A percentile compares a stretch with the other conserved stretches of the same genome.
Evolutionary conservation across 1,284 basidiomycete genomes (phyloP).

Genomic region (Apiotrichum akiyoshidainum): DNA sequence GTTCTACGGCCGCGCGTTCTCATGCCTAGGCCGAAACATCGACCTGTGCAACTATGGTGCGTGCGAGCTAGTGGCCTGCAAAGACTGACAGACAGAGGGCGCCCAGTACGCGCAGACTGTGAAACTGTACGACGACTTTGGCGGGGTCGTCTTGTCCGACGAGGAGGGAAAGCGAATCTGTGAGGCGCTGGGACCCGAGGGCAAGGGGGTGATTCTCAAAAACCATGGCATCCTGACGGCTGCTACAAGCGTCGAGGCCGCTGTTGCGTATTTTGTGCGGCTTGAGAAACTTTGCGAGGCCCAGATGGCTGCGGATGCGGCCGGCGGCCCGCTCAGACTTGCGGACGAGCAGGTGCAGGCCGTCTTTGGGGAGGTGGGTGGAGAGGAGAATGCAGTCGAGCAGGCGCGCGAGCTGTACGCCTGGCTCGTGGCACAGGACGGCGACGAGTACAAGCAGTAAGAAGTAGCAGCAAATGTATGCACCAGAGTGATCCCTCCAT

Average conservation of each 20-base stretch:
- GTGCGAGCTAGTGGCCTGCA: background rate
- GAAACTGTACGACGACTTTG: conserved; percentile 42
- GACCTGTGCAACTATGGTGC: conserved; percentile 58
- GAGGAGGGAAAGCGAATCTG: conserved; percentile 49
- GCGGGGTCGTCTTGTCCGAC: conserved; percentile 49
- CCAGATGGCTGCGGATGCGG: conserved; percentile 34
- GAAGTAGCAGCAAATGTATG: too few species aligned
- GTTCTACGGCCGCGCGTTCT: conserved; percentile 62
- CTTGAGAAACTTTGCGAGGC: conserved; percentile 34
- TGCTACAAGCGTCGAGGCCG: conserved; percentile 28
- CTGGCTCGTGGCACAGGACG: conserved; percentile 19
- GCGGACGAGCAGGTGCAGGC: conserved; percentile 57
- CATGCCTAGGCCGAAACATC: conserved; percentile 59
- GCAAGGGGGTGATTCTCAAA: conserved; percentile 45
- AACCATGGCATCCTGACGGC: conserved; percentile 41
- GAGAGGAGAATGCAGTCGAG: conserved; percentile 46
- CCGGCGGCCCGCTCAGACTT: conserved; percentile 54
- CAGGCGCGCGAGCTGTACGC: conserved; percentile 26
- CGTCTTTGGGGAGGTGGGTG: conserved; percentile 58
- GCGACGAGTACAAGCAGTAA: conserved; percentile 22
- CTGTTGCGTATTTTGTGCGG: conserved; percentile 32
- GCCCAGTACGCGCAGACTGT: conserved; percentile 40
- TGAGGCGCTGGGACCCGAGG: conserved; percentile 43
- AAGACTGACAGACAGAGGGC: conserved; percentile 16
- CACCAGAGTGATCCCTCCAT: too few species aligned